These are phyloP conservation scores for Batrachochytrium dendrobatidis DNA, from an alignment of 371 early-diverging fungal genomes.

Conservation along the genomic window DNA sequence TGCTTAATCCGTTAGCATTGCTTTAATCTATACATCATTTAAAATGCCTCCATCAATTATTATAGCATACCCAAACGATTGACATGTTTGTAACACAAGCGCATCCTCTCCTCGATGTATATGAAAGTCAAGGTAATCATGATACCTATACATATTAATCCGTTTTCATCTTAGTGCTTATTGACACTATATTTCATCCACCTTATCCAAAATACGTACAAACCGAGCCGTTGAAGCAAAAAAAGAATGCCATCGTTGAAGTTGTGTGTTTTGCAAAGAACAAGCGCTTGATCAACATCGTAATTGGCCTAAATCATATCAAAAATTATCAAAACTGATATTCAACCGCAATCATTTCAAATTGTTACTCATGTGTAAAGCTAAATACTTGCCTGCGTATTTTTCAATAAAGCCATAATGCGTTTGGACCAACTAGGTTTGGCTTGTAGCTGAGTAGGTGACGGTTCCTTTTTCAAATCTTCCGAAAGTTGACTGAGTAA, in stretches of 20 bases:
- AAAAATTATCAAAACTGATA: not conserved
- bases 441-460: not conserved
- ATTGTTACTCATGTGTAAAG: not conserved
- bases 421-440: not conserved
- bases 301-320: constrained; percentile 49
- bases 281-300: constrained; percentile 84
- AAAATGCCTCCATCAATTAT: not conserved
- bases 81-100: constrained; percentile 64
- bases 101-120: constrained; percentile 71
- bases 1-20: not conserved
- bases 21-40: not conserved
- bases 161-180: too few species aligned
- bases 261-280: constrained; percentile 73
- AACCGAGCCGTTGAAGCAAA: constrained; percentile 71
- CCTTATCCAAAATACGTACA: constrained; percentile 46
- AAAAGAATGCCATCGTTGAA: constrained; percentile 81
- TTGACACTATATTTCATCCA: too few species aligned
- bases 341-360: not conserved
- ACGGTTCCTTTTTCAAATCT: too few species aligned
- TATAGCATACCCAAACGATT: constrained; percentile 75
- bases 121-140: constrained; percentile 70
- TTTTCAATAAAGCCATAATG: constrained; percentile 42
- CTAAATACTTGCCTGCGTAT: constrained; percentile 31
- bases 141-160: constrained; percentile 41
- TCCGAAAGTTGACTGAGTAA: constrained; percentile 31